Evolutionary conservation across 768 basidiomycete species (phyloP).

Genomic region (Cystofilobasidium macerans): DNA sequence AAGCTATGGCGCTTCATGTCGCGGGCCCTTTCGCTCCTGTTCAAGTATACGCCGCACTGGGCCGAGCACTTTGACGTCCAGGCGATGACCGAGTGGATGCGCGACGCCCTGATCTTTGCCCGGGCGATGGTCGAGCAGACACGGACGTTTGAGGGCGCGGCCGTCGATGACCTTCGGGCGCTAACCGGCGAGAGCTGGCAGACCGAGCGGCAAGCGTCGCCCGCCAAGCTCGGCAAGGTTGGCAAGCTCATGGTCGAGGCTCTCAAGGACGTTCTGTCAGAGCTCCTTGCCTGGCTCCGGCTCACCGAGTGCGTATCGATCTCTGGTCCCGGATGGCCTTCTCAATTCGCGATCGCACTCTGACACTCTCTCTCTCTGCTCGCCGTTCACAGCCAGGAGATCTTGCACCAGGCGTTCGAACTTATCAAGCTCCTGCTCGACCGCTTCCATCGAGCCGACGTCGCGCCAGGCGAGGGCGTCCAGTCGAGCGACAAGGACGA

Average conservation of each 20-base stretch:
- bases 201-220: background rate
- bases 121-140: conserved; percentile 73
- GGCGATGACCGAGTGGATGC: conserved; percentile 94
- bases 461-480: conserved; percentile 32
- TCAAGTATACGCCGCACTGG: conserved; percentile 74
- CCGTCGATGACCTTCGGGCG: conserved; percentile 39
- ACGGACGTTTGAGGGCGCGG: conserved; percentile 58
- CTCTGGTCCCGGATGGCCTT: background rate
- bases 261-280: conserved; percentile 65
- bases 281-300: conserved; percentile 76
- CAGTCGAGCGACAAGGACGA: conserved; percentile 18
- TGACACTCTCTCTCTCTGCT: background rate
- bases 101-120: conserved; percentile 89
- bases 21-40: conserved; percentile 66
- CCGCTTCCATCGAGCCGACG: conserved; percentile 56
- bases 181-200: conserved; percentile 36
- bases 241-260: conserved; percentile 66
- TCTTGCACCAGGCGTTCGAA: conserved; percentile 77
- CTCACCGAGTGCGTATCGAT: conserved; percentile 60
- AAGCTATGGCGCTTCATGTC: conserved; percentile 76
- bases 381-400: conserved; percentile 43
- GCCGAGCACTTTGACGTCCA: conserved; percentile 63
- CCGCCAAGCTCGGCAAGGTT: conserved; percentile 47
- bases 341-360: too few species aligned
- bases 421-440: conserved; percentile 67